These are phyloP conservation scores for Geranomyces michiganensis DNA, from an alignment of 192 early-diverging fungal genomes.

Conservation along the genomic window DNA sequence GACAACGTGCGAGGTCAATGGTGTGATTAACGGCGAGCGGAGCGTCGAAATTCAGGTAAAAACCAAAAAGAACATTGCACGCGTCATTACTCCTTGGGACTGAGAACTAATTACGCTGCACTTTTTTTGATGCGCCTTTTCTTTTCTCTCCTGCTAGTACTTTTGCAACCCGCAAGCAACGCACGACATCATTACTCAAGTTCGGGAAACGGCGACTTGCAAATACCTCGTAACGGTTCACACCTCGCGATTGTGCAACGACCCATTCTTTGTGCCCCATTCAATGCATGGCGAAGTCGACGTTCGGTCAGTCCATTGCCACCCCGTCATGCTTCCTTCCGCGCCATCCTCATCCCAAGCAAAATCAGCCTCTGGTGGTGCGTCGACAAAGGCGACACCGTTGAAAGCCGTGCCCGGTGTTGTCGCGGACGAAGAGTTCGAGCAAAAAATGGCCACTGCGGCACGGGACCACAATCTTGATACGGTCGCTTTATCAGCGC, in stretches of 20 bases:
- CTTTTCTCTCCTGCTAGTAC: neutral
- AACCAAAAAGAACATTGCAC: neutral
- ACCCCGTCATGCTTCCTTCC: neutral
- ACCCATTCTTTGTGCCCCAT: constrained; percentile 10
- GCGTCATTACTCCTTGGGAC: neutral
- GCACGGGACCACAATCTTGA: too few relatives aligned
- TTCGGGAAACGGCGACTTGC: constrained; percentile 24
- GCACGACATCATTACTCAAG: constrained; percentile 6
- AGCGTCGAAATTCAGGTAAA: constrained; percentile 16
- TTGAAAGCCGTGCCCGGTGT: too few relatives aligned
- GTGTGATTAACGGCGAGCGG: neutral
- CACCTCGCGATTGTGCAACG: constrained; percentile 27
- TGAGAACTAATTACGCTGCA: too few relatives aligned
- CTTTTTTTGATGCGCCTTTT: neutral
- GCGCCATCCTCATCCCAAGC: too few relatives aligned
- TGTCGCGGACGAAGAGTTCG: too few relatives aligned
- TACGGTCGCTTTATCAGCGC: too few relatives aligned
- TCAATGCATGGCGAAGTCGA: neutral
- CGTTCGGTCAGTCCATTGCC: constrained; percentile 1
- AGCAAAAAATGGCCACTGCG: too few relatives aligned
- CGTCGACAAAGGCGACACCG: too few relatives aligned
- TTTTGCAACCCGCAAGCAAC: constrained; percentile 20
- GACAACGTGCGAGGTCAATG: constrained; percentile 26
- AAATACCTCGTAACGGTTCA: constrained; percentile 26
- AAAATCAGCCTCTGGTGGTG: too few relatives aligned